These are phyloP conservation scores for Phytophthora hibernalis DNA, from an alignment of 352 stramenopile genomes.

Conservation along the genomic window DNA sequence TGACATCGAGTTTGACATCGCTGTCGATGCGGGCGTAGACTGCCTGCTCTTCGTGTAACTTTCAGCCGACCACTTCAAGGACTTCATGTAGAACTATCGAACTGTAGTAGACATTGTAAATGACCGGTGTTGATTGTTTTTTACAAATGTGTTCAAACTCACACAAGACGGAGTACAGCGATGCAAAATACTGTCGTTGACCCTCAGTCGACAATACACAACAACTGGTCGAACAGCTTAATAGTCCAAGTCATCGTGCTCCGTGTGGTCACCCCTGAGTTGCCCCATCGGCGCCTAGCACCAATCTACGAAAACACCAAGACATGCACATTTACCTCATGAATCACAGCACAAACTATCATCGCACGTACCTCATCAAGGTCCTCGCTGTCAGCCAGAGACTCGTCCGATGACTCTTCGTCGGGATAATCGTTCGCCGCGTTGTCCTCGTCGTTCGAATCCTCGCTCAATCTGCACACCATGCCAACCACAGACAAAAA, in stretches of 20 bases:
- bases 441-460: slow-evolving; percentile 88
- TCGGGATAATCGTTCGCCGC: slow-evolving; percentile 85
- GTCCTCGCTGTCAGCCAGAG: slow-evolving; percentile 40
- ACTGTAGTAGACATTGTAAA: too few relatives aligned
- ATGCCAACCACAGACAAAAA: slow-evolving; percentile 23
- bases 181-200: too few relatives aligned
- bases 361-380: slow-evolving; percentile 40
- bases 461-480: slow-evolving; percentile 67
- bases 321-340: slow-evolving; percentile 10
- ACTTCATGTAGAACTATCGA: too few relatives aligned
- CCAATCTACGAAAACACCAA: slow-evolving; percentile 36
- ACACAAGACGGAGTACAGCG: too few relatives aligned
- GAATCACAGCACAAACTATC: slow-evolving; percentile 8
- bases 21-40: neutral
- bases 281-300: slow-evolving; percentile 23
- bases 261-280: slow-evolving; percentile 33
- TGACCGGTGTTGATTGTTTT: too few relatives aligned
- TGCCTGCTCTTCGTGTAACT: neutral
- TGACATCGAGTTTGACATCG: neutral
- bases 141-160: too few relatives aligned
- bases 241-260: slow-evolving; percentile 42
- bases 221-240: slow-evolving; percentile 6
- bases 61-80: neutral
- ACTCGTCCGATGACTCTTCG: slow-evolving; percentile 71
- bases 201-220: too few relatives aligned